Evolutionary conservation across 2,329 filamentous ascomycete genomes (phyloP).

Genomic region (Alternaria tenuissima): DNA sequence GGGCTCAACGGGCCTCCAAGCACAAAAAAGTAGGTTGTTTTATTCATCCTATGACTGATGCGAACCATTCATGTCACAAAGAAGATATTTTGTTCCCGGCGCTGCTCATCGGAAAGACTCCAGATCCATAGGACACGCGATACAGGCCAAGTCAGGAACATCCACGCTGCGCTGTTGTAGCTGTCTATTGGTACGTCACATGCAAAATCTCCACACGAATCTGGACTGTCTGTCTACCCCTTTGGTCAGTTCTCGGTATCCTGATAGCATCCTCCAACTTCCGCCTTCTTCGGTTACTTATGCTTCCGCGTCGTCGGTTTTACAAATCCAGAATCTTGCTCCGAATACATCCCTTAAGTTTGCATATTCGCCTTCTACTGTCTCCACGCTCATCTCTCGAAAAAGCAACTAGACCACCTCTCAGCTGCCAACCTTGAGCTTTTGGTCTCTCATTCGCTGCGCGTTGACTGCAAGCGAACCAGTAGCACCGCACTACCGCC

Average conservation of each 20-base stretch:
- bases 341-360: slow-evolving; percentile 29
- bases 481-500: slow-evolving; percentile 33
- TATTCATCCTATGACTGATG: not conserved
- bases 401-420: slow-evolving; percentile 14
- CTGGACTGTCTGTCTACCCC: not conserved
- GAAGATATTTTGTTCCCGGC: not conserved
- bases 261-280: not conserved
- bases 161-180: not conserved
- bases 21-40: not conserved
- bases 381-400: slow-evolving; percentile 20
- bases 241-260: not conserved
- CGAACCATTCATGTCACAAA: not conserved
- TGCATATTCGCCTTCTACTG: slow-evolving; percentile 29
- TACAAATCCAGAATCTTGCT: not conserved
- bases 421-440: slow-evolving; percentile 20
- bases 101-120: not conserved
- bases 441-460: slow-evolving; percentile 38
- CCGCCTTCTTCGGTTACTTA: not conserved
- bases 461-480: slow-evolving; percentile 35
- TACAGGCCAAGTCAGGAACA: not conserved
- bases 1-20: not conserved
- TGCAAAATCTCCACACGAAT: not conserved
- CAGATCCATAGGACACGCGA: not conserved
- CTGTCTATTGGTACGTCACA: not conserved
- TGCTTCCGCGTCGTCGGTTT: not conserved